phyloP scores from a whole-genome alignment of 2,329 filamentous ascomycete species.

The Cladosporium halotolerans region DNA sequence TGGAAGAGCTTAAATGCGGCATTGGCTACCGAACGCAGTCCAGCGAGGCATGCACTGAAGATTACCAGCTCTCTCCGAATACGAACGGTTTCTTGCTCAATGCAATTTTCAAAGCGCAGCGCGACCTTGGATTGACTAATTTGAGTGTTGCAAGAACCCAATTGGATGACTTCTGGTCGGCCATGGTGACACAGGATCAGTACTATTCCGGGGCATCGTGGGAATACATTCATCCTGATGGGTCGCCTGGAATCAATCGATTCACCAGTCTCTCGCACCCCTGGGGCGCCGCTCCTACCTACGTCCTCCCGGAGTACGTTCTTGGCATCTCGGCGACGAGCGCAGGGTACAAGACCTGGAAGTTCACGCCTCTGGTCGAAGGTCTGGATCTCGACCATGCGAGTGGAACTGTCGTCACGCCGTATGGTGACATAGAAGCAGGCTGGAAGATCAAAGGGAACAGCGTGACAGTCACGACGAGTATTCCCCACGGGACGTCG shows the following conservation, averaged over 20 bases:
- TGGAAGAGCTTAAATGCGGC: conserved; percentile 28
- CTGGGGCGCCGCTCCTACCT: conserved; percentile 43
- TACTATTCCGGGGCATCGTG: conserved; percentile 38
- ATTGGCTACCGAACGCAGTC: conserved; percentile 34
- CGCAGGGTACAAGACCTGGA: conserved; percentile 27
- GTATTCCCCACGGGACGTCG: background rate
- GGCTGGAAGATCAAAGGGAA: conserved; percentile 18
- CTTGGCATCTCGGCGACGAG: conserved; percentile 22
- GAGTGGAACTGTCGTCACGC: conserved; percentile 23
- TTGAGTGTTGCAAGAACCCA: conserved; percentile 26
- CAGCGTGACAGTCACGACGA: background rate
- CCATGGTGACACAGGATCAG: conserved; percentile 35
- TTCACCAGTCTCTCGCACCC: conserved; percentile 42
- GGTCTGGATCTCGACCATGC: conserved; percentile 26
- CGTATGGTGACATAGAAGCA: conserved; percentile 20
- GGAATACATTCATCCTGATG: conserved; percentile 40
- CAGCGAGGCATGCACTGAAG: conserved; percentile 20
- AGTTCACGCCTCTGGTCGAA: conserved; percentile 23
- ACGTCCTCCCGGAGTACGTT: conserved; percentile 36
- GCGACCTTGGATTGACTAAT: conserved; percentile 19
- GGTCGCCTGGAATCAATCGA: conserved; percentile 35
- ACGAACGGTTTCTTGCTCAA: conserved; percentile 41
- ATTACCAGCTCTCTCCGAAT: conserved; percentile 38
- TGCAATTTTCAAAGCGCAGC: conserved; percentile 29
- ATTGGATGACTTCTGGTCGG: conserved; percentile 36